phyloP scores from a whole-genome alignment of 805 yeast genomes.

The Saturnispora hagleri region DNA sequence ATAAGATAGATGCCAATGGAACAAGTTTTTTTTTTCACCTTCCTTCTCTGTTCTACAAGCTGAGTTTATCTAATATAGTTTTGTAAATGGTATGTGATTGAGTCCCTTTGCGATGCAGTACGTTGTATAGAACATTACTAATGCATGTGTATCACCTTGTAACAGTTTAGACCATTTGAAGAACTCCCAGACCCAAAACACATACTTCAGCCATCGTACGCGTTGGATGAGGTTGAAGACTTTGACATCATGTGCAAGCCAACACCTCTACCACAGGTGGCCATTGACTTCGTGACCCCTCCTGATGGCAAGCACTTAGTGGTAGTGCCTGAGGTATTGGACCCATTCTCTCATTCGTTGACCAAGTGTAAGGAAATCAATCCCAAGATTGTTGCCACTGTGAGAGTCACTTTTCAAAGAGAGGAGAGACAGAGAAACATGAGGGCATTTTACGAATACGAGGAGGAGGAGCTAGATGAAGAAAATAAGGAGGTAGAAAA shows the following conservation, averaged over 20 bases:
- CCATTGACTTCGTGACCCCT: background rate
- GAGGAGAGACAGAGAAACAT: background rate
- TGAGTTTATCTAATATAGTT: background rate
- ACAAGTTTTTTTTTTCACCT: background rate
- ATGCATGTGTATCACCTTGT: background rate
- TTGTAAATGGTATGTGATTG: background rate
- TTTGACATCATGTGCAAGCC: background rate
- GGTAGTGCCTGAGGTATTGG: background rate
- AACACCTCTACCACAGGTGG: background rate
- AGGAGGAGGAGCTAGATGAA: slow-evolving; percentile 15
- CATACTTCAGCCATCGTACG: slow-evolving; percentile 30
- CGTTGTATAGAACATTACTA: background rate
- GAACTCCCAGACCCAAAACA: slow-evolving; percentile 40
- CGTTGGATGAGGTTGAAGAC: background rate
- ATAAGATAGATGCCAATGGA: slow-evolving; percentile 17
- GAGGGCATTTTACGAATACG: slow-evolving; percentile 11
- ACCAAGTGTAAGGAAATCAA: background rate
- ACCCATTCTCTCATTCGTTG: background rate
- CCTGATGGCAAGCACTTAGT: background rate
- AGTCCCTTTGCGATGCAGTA: background rate
- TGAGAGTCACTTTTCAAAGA: background rate
- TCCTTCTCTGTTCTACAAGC: background rate
- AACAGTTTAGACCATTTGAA: slow-evolving; percentile 40
- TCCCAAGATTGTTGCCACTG: background rate
- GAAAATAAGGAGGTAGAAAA: background rate